phyloP scores from a whole-genome alignment of 2,329 filamentous ascomycete species.

The Ilyonectria sp. region DNA sequence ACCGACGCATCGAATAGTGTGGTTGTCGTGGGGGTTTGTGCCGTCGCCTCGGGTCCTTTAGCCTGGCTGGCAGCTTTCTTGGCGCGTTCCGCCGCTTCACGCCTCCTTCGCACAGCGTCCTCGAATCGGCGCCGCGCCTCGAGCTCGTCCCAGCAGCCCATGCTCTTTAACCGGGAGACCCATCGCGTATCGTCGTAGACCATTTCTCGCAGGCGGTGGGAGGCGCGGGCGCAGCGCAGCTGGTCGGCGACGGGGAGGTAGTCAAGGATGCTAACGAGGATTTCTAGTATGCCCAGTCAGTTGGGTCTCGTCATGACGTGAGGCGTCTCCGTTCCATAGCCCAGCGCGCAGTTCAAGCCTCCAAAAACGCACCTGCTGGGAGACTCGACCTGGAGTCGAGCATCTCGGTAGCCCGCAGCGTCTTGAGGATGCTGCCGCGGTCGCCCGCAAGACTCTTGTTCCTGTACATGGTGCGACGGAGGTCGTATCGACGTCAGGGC shows the following conservation, averaged over 20 bases:
- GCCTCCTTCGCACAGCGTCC: constrained; percentile 73
- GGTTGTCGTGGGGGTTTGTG: constrained; percentile 49
- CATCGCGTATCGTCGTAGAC: constrained; percentile 98
- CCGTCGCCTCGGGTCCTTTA: constrained; percentile 32
- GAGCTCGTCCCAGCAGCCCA: constrained; percentile 92
- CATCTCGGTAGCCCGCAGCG: constrained; percentile 86
- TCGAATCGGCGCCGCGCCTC: constrained; percentile 89
- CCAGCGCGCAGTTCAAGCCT: not conserved
- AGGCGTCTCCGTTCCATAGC: not conserved
- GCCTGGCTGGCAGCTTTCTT: constrained; percentile 40
- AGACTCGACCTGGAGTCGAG: constrained; percentile 83
- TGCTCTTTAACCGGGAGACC: constrained; percentile 87
- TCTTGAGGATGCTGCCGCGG: constrained; percentile 75
- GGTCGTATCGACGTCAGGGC: constrained; percentile 3
- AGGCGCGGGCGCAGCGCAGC: constrained; percentile 87
- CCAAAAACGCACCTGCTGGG: constrained; percentile 77
- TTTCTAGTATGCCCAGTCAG: constrained; percentile 69
- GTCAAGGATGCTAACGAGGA: constrained; percentile 89
- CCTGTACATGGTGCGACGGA: constrained; percentile 56
- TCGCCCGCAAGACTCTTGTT: constrained; percentile 58
- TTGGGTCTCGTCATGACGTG: not conserved
- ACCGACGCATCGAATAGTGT: constrained; percentile 82
- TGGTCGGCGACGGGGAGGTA: constrained; percentile 90
- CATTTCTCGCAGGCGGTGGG: constrained; percentile 94
- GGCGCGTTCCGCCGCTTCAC: constrained; percentile 65